Evolutionary conservation across 2,329 filamentous ascomycete species (phyloP).

Genomic region (Aureobasidium lini): DNA sequence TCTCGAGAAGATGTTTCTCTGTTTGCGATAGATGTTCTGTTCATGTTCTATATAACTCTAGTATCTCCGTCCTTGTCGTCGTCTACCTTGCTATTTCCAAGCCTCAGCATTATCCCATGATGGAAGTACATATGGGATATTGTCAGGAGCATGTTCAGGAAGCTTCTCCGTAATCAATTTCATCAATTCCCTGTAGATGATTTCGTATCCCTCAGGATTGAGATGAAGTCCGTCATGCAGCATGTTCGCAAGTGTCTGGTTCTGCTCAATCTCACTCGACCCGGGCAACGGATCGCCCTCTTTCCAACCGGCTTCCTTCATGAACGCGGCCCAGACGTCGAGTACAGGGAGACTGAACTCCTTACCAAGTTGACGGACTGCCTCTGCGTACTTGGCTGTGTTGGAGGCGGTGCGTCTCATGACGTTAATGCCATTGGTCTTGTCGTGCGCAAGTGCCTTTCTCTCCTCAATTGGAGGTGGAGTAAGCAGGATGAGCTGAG

Average conservation of each 20-base stretch:
- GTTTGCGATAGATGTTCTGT: background rate
- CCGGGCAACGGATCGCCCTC: conserved; percentile 47
- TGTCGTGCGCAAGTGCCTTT: conserved; percentile 45
- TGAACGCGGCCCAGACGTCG: conserved; percentile 73
- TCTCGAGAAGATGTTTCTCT: background rate
- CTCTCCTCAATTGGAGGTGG: conserved; percentile 80
- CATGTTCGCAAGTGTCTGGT: conserved; percentile 46
- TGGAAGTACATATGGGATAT: conserved; percentile 47
- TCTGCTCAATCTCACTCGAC: conserved; percentile 49
- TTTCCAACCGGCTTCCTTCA: conserved; percentile 54
- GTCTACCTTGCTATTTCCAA: conserved; percentile 15
- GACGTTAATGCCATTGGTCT: conserved; percentile 29
- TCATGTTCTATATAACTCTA: background rate
- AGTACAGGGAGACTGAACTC: conserved; percentile 55
- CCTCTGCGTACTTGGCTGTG: conserved; percentile 58
- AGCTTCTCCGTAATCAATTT: conserved; percentile 43
- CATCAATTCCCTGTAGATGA: conserved; percentile 49
- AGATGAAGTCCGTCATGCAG: conserved; percentile 56
- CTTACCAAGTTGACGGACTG: conserved; percentile 55
- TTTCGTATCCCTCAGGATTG: conserved; percentile 46
- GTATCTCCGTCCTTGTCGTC: background rate
- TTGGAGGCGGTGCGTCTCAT: conserved; percentile 49
- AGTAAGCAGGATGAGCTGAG: conserved; percentile 65
- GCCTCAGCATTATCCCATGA: conserved; percentile 38
- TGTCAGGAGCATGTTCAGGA: conserved; percentile 49